Base-by-base conservation (phyloP, 129 eudicot species). In the Erigeron canadensis region DNA sequence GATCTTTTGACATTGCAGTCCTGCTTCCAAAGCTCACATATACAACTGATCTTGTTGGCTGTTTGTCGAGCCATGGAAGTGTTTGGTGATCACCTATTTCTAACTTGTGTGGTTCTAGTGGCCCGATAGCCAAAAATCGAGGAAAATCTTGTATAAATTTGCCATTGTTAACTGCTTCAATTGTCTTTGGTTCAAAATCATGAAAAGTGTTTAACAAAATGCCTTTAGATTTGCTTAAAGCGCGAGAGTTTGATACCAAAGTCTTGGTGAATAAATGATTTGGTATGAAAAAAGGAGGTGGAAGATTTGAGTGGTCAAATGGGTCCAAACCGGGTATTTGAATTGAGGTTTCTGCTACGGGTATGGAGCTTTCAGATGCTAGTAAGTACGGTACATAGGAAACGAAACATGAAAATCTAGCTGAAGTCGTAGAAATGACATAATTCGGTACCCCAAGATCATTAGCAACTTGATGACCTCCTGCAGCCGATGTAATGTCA, bases 51-150 rank as follows among this genome's bases (percentile, higher is more conserved):
- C 65, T 70, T 4, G 63, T 73, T 19, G 79, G 80, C 28, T 82
- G 90, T 10, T 73, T 82, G 19, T 82, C 75, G 1, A 85, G 74
- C 90, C 90, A 85, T 37, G 86, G 63, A 72, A 80, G 51, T n/a
- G 86, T 69, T 55, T 67, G 46, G 53, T 19, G 63, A 51, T 56
- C 72, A 10, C 73, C 71, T 13, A 71, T 11, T 54, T 72, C 75
- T 16, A 70, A 28, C 28, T 71, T 77, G 67, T 63, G 71, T n/a
- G 88, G 79, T 28, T 74, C 56, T 41, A 80, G 62, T 1, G 90
- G 90, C 6, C 90, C 83, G 4, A 80, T 61, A 7, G 86, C 77
- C 17, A 85, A 61, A 46, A 80, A 70, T 5, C 69, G 81, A 0
- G 85, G 81, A 8, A 80, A 40, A 22, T 46, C 40, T 7, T 48